Evolutionary conservation across 1,284 basidiomycete species (phyloP), one percentile per base, ranked within the genome.

Genomic region (Apiotrichum veenhuisii): DNA sequence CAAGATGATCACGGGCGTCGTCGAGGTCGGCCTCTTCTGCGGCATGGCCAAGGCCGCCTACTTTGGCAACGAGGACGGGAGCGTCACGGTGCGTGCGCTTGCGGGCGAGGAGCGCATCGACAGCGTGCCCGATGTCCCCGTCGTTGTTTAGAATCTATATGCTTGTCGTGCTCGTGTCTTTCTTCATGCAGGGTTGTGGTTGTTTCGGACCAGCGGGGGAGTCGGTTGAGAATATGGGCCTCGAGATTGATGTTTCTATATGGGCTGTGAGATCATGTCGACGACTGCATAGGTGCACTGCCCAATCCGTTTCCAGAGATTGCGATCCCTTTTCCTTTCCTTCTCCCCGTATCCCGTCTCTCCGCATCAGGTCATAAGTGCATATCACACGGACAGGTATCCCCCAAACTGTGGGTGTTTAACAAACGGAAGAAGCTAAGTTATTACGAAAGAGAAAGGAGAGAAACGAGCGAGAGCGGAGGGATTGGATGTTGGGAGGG

Each of bases 21-120:
- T 98, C 33, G 95, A 98, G 76, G 96, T 98, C 34, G 96, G 96
- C 0, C 78, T 98, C 23, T 98, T 98, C 81, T 93, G 90, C 72
- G 81, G 86, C 54, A 87, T 98, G 83, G 91, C 89, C n/a, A 85
- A 88, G 74, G 92, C 91, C 0, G 94, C 94, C 12, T 98, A 98
- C 82, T 98, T 98, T 79, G 95, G 95, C 20, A 95, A 96, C 68
- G 83, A 86, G 71, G 75, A 80, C 63, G 79, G 79, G 1, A 72
- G 74, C 22, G 79, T 80, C 14, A 71, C 73, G 2, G 66, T 76
- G n/a, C 66, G 74, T 38, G 64, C 64, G 42, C 59, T 60, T 2
- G 74, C 76, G 47, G 79, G 79, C 7, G 62, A 55, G 14, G 71
- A 77, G 62, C 63, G 66, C 25, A 57, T 80, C 36, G 55, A 58